Evolutionary conservation across 2,329 filamentous ascomycete genomes (phyloP).

Genomic region (Arthrinium puccinioides): DNA sequence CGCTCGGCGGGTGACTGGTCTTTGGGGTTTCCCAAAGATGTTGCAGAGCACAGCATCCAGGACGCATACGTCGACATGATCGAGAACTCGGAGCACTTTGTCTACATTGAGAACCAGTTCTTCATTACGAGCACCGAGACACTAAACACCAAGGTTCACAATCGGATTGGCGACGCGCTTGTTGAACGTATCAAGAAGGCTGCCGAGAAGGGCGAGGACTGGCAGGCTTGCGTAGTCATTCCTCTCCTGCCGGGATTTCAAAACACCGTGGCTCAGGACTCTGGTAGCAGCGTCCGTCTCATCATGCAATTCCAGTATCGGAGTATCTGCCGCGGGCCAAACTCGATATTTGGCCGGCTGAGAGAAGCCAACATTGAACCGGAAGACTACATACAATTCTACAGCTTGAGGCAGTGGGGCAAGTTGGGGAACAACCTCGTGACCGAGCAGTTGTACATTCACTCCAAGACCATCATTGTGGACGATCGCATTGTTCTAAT

Average conservation of each 20-base stretch:
- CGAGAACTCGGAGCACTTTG: constrained; percentile 89
- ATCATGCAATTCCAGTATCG: constrained; percentile 97
- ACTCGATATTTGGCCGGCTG: constrained; percentile 84
- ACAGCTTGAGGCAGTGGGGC: constrained; percentile 86
- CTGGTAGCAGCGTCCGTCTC: constrained; percentile 86
- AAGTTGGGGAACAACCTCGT: constrained; percentile 78
- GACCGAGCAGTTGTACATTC: constrained; percentile 96
- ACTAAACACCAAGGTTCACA: constrained; percentile 79
- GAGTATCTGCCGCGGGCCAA: constrained; percentile 88
- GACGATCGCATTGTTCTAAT: constrained; percentile 92
- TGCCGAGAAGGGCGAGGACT: constrained; percentile 75
- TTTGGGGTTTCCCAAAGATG: constrained; percentile 63
- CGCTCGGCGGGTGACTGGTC: constrained; percentile 91
- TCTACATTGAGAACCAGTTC: constrained; percentile 99
- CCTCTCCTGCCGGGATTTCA: constrained; percentile 98
- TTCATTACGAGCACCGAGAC: constrained; percentile 92
- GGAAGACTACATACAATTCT: constrained; percentile 93
- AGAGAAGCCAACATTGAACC: constrained; percentile 77
- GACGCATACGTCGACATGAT: constrained; percentile 94
- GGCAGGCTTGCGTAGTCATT: constrained; percentile 85
- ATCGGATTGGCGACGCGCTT: constrained; percentile 88
- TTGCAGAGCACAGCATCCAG: constrained; percentile 91
- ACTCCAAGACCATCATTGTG: constrained; percentile 93
- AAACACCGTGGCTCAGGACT: constrained; percentile 88
- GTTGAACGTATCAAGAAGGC: constrained; percentile 88